phyloP scores from a whole-genome alignment of 164 flowering plant species.

The Macadamia tetraphylla region DNA sequence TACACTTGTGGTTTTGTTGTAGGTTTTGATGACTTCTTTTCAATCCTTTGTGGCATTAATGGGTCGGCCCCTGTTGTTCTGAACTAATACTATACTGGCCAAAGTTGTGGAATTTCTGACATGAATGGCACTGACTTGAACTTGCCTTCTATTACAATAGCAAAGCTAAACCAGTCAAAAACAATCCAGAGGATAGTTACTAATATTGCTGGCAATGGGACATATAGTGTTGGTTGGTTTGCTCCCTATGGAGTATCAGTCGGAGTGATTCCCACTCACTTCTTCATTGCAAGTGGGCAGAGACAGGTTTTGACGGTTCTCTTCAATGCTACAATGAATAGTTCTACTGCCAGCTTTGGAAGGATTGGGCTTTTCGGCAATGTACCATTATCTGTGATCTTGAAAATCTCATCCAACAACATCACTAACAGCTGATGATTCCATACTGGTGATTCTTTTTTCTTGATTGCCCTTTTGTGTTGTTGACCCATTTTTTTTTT shows the following conservation, averaged over 20 bases:
- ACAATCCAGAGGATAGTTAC: conserved; percentile 51
- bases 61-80: conserved; percentile 75
- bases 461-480: no score
- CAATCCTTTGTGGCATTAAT: conserved; percentile 88
- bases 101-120: conserved; percentile 41
- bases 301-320: conserved; percentile 45
- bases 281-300: conserved; percentile 55
- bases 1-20: conserved; percentile 12
- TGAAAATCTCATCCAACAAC: no score
- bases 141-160: conserved; percentile 84
- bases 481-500: no score
- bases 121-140: conserved; percentile 57
- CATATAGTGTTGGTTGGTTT: conserved; percentile 63
- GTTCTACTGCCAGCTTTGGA: conserved; percentile 64
- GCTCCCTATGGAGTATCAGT: conserved; percentile 80
- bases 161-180: conserved; percentile 59
- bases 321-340: conserved; percentile 54
- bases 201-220: conserved; percentile 72
- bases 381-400: no score
- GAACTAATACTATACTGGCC: conserved; percentile 55
- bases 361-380: conserved; percentile 57
- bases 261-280: conserved; percentile 54
- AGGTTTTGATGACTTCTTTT: conserved; percentile 75
- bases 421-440: no score
- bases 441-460: no score